These are phyloP conservation scores for Atractiella rhizophila DNA, from an alignment of 768 basidiomycete genomes.

Conservation along the genomic window DNA sequence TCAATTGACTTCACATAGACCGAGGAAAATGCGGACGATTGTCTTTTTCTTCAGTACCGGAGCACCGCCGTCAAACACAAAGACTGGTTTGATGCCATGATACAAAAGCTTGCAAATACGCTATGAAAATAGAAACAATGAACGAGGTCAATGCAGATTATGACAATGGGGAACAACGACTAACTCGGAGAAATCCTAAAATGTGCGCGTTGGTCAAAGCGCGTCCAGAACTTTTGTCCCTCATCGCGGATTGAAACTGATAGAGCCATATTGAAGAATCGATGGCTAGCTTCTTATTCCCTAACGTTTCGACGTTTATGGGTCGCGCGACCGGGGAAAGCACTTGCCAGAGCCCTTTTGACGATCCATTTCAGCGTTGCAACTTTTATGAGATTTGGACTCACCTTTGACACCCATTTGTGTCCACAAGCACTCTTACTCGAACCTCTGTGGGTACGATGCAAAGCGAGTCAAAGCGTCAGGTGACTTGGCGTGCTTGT, in stretches of 20 bases:
- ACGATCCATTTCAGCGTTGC: no score
- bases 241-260: constrained; percentile 98
- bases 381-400: no score
- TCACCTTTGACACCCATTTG: no score
- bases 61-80: constrained; percentile 95
- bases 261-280: constrained; percentile 99
- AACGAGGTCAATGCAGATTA: neutral
- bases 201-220: constrained; percentile 80
- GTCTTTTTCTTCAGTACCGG: constrained; percentile 69
- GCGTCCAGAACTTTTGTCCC: constrained; percentile 68
- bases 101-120: constrained; percentile 83
- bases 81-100: constrained; percentile 93
- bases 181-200: constrained; percentile 50
- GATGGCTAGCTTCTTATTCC: constrained; percentile 85
- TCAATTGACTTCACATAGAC: neutral
- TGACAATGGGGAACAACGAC: neutral
- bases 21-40: constrained; percentile 33
- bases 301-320: constrained; percentile 72
- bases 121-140: constrained; percentile 20
- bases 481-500: no score
- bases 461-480: no score
- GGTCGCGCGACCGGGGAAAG: constrained; percentile 81
- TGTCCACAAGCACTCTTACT: no score
- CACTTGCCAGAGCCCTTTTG: constrained; percentile 81
- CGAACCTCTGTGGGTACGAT: no score